phyloP scores from a whole-genome alignment of 108 stramenopile species.

The Cyclotella kingstonii region DNA sequence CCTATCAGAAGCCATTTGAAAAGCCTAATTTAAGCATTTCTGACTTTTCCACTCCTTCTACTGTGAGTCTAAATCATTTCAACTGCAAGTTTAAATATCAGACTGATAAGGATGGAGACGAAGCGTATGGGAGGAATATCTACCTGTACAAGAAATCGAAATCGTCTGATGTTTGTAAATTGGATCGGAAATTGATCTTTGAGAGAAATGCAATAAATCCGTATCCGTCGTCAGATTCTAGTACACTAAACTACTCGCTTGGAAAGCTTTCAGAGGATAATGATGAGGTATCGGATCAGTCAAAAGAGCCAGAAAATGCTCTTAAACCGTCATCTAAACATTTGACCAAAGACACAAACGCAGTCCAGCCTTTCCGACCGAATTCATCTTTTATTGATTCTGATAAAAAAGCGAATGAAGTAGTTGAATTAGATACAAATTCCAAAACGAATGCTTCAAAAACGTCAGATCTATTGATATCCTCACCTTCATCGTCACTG shows the following conservation, averaged over 20 bases:
- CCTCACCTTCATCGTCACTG: neutral
- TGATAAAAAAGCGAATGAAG: too few species aligned
- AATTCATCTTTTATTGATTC: too few species aligned
- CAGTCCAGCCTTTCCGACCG: neutral
- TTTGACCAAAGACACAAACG: neutral
- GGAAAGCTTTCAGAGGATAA: neutral
- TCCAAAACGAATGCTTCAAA: neutral
- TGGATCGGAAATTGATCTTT: neutral
- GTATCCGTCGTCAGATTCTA: neutral
- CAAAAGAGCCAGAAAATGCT: neutral
- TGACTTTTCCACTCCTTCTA: conserved; percentile 6
- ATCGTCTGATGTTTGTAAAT: too few species aligned
- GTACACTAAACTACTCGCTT: conserved; percentile 4
- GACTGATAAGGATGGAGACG: neutral
- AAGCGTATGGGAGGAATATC: neutral
- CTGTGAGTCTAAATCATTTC: too few species aligned
- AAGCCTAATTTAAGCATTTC: neutral
- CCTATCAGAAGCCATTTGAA: neutral
- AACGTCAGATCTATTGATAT: neutral
- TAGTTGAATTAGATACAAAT: too few species aligned
- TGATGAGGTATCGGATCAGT: conserved; percentile 1
- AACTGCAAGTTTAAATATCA: conserved; percentile 1
- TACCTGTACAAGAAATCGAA: too few species aligned
- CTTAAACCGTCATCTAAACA: too few species aligned
- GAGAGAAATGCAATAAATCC: neutral